Evolutionary conservation across 352 stramenopile genomes (phyloP), one percentile per base, ranked within the genome.

Genomic region (Globisporangium emineosum): DNA sequence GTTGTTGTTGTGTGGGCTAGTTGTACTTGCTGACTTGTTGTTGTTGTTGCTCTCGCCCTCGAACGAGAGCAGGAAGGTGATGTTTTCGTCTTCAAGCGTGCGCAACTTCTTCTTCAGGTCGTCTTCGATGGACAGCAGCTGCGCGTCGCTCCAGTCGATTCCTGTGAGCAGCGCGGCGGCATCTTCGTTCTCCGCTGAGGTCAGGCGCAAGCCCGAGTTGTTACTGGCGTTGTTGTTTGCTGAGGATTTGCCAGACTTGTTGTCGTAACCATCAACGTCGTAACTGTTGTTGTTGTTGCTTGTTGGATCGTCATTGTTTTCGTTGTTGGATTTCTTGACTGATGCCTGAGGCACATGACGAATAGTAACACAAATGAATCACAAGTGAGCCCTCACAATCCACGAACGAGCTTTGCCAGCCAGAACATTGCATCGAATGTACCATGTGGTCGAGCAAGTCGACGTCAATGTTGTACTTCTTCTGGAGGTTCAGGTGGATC

Each of bases 61-160:
- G 57, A 92, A 76, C 3, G 81, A 86, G 17, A 92, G 67, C 12
- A 92, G 57, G 47, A 92, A 90, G 17, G 79, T 71, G 35, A 92
- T 90, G 62, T 92, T 92, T 9, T 90, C 81, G 53, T 92, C 81
- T 32, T 90, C 83, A 1, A 92, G 68, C 23, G 52, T 62, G 7
- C 79, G 76, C 21, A 92, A 33, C n/a, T 86, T 82, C 56, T 80
- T 78, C 33, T 73, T 74, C 15, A 89, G 71, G 43, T 81, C 71
- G 0, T 77, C 73, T 54, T 92, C 81, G n/a, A 92, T 76, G 0
- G 67, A 37, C 15, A 65, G 66, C 9, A 89, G 69, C 35, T 83
- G 71, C 29, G 66, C 67, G n/a, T 86, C 75, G 42, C 73, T 75
- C 83, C 83, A 92, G 30, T 89, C 67, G 25, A 92, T 67, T n/a